Percentiles rank a stretch among this genome's conserved stretches.
These are phyloP conservation scores for Boletus subparvulus DNA, from an alignment of 768 basidiomycete species.

Conservation along the genomic window DNA sequence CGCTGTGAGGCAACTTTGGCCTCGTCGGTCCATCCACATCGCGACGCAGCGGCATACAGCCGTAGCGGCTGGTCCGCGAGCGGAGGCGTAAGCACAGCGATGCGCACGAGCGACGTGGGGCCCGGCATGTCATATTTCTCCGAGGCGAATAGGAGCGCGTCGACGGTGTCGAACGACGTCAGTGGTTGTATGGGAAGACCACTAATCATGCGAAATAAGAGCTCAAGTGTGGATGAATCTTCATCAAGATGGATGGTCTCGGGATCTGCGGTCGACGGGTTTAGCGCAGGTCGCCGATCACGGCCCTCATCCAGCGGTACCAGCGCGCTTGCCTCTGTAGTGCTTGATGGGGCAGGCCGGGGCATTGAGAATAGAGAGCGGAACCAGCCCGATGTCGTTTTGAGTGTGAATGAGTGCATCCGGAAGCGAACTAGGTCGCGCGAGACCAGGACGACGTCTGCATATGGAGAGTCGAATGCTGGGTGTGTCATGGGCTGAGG, in stretches of 20 bases:
- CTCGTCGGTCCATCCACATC: constrained; percentile 60
- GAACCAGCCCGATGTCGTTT: constrained; percentile 58
- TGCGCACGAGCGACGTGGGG: constrained; percentile 57
- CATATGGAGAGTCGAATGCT: constrained; percentile 51
- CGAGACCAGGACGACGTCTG: constrained; percentile 52
- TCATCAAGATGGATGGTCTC: constrained; percentile 57
- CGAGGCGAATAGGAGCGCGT: constrained; percentile 57
- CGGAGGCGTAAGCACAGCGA: constrained; percentile 52
- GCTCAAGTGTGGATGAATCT: constrained; percentile 52
- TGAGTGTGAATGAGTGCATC: constrained; percentile 59
- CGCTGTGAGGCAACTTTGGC: constrained; percentile 52
- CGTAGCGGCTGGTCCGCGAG: constrained; percentile 51
- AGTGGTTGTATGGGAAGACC: constrained; percentile 53
- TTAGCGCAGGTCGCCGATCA: constrained; percentile 1
- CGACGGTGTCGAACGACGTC: constrained; percentile 52
- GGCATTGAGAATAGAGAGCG: constrained; percentile 61
- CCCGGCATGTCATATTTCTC: constrained; percentile 75
- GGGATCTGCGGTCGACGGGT: constrained; percentile 15
- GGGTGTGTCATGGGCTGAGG: constrained; percentile 41
- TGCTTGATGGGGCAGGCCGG: constrained; percentile 25
- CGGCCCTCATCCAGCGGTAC: background rate
- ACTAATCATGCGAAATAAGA: constrained; percentile 59
- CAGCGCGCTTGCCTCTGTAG: background rate
- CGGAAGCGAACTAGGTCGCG: constrained; percentile 54
- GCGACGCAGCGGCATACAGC: constrained; percentile 53